phyloP scores from a whole-genome alignment of 2,329 filamentous ascomycete genomes.

The Aspergillus brunneoviolaceus region DNA sequence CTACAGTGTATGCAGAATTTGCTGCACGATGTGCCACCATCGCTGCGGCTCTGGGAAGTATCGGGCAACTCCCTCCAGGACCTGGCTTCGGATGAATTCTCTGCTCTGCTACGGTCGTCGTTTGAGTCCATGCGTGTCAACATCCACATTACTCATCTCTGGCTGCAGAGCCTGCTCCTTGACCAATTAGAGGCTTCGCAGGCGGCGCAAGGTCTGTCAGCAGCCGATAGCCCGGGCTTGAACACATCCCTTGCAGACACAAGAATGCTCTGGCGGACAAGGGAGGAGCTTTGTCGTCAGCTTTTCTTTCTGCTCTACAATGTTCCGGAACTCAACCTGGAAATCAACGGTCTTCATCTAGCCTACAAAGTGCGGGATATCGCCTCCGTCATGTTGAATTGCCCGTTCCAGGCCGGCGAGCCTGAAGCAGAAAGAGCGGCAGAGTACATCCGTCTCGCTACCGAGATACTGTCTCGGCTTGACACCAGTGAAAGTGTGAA shows the following conservation, averaged over 20 bases:
- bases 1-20: constrained; percentile 30
- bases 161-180: constrained; percentile 38
- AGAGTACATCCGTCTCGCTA: constrained; percentile 15
- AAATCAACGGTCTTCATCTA: constrained; percentile 38
- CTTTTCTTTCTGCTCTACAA: constrained; percentile 37
- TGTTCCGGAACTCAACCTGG: constrained; percentile 32
- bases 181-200: constrained; percentile 34
- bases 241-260: background rate
- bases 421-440: constrained; percentile 17
- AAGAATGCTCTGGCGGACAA: constrained; percentile 28
- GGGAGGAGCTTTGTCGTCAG: constrained; percentile 40
- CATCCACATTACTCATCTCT: constrained; percentile 40
- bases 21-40: constrained; percentile 3
- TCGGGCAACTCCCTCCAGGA: background rate
- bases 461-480: constrained; percentile 14
- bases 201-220: background rate
- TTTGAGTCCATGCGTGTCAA: constrained; percentile 34
- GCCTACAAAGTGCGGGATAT: constrained; percentile 41
- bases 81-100: too few species aligned
- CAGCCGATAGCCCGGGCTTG: background rate
- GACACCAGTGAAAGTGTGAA: constrained; percentile 17
- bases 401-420: constrained; percentile 26
- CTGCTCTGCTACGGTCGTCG: constrained; percentile 13
- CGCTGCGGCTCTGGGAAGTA: background rate
- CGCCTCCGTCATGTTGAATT: constrained; percentile 35